Percentiles rank a stretch among this genome's conserved stretches.
Conservation (phyloP, 768 basidiomycete species). For the Leccinum subtestaceum region DNA sequence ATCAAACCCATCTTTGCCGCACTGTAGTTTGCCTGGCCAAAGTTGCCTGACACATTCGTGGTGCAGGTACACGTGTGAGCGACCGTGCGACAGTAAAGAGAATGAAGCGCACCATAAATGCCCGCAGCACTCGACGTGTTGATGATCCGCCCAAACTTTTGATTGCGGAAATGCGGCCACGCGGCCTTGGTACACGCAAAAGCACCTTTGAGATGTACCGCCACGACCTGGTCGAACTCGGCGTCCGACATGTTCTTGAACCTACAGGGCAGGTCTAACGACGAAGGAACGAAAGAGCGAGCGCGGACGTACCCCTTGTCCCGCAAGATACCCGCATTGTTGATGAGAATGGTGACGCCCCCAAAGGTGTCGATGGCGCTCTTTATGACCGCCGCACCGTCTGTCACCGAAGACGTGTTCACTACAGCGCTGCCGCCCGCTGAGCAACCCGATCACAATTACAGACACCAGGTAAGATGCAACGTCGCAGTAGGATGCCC, state of each 20-base stretch:
- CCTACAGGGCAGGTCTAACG: constrained; percentile 35
- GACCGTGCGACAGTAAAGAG: background rate
- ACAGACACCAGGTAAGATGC: too few relatives aligned
- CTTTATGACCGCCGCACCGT: constrained; percentile 84
- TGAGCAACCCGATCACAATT: background rate
- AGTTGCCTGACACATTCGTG: constrained; percentile 59
- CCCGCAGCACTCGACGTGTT: constrained; percentile 97
- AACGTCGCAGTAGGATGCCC: too few relatives aligned
- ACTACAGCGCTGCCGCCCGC: constrained; percentile 87
- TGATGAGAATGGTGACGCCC: constrained; percentile 80
- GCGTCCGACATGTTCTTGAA: constrained; percentile 98
- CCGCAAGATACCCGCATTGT: constrained; percentile 91
- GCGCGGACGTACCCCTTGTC: constrained; percentile 61
- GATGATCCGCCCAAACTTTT: constrained; percentile 91
- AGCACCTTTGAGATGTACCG: constrained; percentile 93
- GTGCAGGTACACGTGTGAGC: background rate
- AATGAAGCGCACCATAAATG: constrained; percentile 63
- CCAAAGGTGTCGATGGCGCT: constrained; percentile 86
- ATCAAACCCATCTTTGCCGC: constrained; percentile 97
- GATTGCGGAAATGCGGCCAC: constrained; percentile 94
- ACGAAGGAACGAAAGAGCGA: background rate
- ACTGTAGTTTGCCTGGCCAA: constrained; percentile 97
- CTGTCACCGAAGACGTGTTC: constrained; percentile 83
- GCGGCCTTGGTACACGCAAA: constrained; percentile 91
- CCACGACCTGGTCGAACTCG: constrained; percentile 86